Conservation (phyloP, 1,284 basidiomycete species). For the Tilletia horrida region DNA sequence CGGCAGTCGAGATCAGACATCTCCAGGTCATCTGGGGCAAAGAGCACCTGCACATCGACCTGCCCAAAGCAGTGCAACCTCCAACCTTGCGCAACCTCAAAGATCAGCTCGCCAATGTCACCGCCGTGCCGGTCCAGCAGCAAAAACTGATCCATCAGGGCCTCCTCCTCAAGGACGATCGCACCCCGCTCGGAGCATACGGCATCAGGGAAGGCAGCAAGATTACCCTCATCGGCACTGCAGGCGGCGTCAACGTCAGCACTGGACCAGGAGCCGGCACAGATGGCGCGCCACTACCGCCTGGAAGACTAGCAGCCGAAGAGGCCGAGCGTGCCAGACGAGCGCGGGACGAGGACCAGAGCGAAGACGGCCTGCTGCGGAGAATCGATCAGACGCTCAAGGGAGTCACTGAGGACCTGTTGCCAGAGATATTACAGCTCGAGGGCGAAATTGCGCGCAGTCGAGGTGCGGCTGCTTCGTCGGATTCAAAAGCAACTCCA, state of each 20-base stretch:
- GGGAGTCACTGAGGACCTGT: slow-evolving; percentile 30
- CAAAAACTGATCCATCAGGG: slow-evolving; percentile 45
- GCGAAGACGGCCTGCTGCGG: slow-evolving; percentile 35
- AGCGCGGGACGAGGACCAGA: slow-evolving; percentile 23
- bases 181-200: slow-evolving; percentile 37
- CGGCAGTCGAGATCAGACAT: neutral
- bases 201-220: slow-evolving; percentile 42
- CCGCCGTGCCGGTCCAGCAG: slow-evolving; percentile 39
- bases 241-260: slow-evolving; percentile 25
- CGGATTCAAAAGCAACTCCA: neutral
- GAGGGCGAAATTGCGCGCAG: slow-evolving; percentile 28
- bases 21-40: slow-evolving; percentile 18
- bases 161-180: slow-evolving; percentile 47
- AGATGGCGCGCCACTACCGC: neutral
- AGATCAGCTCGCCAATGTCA: slow-evolving; percentile 41
- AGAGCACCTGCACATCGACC: slow-evolving; percentile 5
- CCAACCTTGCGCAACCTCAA: slow-evolving; percentile 44
- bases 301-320: slow-evolving; percentile 2
- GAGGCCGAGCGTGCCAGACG: slow-evolving; percentile 10
- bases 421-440: slow-evolving; percentile 43
- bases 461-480: neutral
- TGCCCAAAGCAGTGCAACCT: slow-evolving; percentile 16
- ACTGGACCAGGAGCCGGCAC: slow-evolving; percentile 21
- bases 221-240: slow-evolving; percentile 40
- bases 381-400: slow-evolving; percentile 39